These are phyloP conservation scores for Fusarium zealandicum DNA, from an alignment of 2,329 filamentous ascomycete species.

Conservation along the genomic window DNA sequence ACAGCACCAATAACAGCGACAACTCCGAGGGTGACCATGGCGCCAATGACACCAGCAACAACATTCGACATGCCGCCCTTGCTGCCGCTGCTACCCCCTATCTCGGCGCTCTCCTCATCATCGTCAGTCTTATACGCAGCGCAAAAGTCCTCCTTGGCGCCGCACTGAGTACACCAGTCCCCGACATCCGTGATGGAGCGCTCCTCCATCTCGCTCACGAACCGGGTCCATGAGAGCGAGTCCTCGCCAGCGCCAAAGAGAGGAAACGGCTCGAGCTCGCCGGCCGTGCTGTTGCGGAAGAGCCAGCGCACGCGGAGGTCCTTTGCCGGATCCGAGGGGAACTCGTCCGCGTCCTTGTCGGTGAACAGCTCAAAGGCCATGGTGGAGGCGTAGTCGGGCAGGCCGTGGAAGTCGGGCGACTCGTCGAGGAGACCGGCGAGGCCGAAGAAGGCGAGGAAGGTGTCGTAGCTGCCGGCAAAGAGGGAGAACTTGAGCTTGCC, in stretches of 20 bases:
- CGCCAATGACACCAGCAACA: conserved; percentile 46
- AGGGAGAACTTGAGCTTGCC: conserved; percentile 47
- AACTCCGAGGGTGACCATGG: conserved; percentile 44
- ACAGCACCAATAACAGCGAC: conserved; percentile 29
- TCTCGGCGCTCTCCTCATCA: conserved; percentile 5
- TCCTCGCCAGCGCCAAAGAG: conserved; percentile 43
- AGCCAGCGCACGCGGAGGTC: conserved; percentile 46
- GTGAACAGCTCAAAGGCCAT: conserved; percentile 48
- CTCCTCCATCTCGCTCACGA: conserved; percentile 41
- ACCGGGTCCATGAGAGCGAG: conserved; percentile 41
- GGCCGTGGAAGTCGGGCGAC: conserved; percentile 43
- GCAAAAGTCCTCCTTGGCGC: conserved; percentile 42
- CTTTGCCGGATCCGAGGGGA: conserved; percentile 37
- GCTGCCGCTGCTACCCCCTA: not conserved
- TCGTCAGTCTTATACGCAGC: conserved; percentile 41
- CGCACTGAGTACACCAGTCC: conserved; percentile 44
- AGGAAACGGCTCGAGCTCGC: conserved; percentile 40
- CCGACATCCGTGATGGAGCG: conserved; percentile 41
- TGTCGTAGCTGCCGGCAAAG: conserved; percentile 47
- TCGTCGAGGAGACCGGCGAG: conserved; percentile 38
- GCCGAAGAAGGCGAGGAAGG: conserved; percentile 48
- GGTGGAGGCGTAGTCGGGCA: conserved; percentile 48
- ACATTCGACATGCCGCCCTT: conserved; percentile 43
- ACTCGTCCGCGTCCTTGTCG: conserved; percentile 26
- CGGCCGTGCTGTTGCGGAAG: conserved; percentile 46